A percentile compares a stretch with the other conserved stretches of the same genome.
These are phyloP conservation scores for Citrus maxima DNA, from an alignment of 345 rosid genomes.

Conservation along the genomic window DNA sequence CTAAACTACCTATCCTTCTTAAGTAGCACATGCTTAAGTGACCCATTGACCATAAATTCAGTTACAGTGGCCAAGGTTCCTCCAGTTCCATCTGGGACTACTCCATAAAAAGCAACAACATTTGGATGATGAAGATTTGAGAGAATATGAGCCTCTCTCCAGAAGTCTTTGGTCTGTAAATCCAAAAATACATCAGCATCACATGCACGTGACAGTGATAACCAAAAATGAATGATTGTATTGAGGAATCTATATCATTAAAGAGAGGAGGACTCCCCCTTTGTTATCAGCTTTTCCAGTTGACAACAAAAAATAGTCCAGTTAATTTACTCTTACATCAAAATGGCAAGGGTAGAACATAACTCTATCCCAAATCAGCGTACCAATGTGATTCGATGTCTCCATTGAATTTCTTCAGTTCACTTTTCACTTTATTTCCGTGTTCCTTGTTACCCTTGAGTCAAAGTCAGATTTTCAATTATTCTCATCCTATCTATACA, in stretches of 20 bases:
- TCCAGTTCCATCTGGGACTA: constrained; percentile 67
- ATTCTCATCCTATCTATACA: background rate
- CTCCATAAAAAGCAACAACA: constrained; percentile 73
- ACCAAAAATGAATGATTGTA: background rate
- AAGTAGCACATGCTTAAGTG: constrained; percentile 62
- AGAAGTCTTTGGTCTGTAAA: constrained; percentile 57
- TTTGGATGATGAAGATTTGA: constrained; percentile 78
- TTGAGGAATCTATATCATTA: constrained; percentile 1
- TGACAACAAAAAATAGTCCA: background rate
- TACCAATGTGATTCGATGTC: background rate
- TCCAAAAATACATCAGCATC: constrained; percentile 13
- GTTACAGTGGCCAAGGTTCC: constrained; percentile 75
- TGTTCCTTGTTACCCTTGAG: background rate
- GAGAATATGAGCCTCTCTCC: constrained; percentile 81
- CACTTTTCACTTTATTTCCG: background rate
- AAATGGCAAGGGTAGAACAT: background rate
- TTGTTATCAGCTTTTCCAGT: background rate
- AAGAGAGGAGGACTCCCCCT: background rate
- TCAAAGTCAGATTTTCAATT: background rate
- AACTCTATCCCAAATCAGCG: background rate
- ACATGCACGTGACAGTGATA: background rate
- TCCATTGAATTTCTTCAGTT: background rate
- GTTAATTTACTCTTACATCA: background rate
- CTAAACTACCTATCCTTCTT: constrained; percentile 56
- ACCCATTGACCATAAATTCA: constrained; percentile 77